Conservation (phyloP, 352 stramenopile species). For the Phytopythium delawarense region DNA sequence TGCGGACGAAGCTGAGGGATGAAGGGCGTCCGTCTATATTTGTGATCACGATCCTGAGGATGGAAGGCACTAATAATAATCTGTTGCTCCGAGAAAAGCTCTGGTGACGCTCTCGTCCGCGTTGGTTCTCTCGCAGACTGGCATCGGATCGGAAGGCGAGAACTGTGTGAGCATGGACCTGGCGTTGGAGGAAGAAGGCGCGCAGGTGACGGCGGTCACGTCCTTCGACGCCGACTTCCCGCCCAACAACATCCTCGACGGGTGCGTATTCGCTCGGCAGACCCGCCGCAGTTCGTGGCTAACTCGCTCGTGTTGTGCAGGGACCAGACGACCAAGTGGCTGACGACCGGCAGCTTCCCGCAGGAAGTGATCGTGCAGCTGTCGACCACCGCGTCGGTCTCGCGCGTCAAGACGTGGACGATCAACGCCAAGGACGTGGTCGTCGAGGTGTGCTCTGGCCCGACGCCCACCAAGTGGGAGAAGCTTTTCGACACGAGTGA, state of each 20-base stretch:
- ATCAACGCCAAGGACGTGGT: conserved; percentile 68
- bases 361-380: conserved; percentile 82
- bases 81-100: neutral
- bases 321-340: conserved; percentile 74
- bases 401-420: conserved; percentile 77
- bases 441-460: conserved; percentile 63
- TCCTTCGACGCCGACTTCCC: conserved; percentile 70
- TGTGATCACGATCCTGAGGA: neutral
- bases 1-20: neutral
- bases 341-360: conserved; percentile 77
- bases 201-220: conserved; percentile 74
- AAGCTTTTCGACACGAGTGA: conserved; percentile 70
- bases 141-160: neutral
- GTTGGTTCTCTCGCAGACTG: neutral
- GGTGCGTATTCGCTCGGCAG: conserved; percentile 26
- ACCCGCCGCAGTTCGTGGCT: neutral
- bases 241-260: conserved; percentile 76
- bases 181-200: conserved; percentile 75
- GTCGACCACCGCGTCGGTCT: conserved; percentile 70
- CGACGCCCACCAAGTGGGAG: conserved; percentile 76
- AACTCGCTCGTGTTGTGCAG: conserved; percentile 15
- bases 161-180: conserved; percentile 50
- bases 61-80: neutral
- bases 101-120: neutral
- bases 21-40: conserved; percentile 4